These are phyloP conservation scores for Blyttiomyces sp. DNA, from an alignment of 371 early-diverging fungal species.

Conservation along the genomic window DNA sequence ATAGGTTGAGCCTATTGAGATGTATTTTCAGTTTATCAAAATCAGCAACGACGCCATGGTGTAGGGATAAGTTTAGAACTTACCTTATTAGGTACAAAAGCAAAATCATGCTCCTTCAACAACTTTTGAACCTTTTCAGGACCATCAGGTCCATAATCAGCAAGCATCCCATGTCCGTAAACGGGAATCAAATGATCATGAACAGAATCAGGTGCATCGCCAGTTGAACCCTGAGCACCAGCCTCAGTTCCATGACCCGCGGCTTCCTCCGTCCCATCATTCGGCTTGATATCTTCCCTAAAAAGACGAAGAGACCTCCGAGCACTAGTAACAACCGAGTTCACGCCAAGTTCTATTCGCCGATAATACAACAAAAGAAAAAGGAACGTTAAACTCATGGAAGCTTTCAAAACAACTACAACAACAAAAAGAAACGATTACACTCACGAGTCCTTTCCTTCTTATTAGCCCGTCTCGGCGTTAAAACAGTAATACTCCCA, in stretches of 20 bases:
- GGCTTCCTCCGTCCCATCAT: not conserved
- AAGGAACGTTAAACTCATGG: too few relatives aligned
- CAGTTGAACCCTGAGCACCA: too few relatives aligned
- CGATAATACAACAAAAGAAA: too few relatives aligned
- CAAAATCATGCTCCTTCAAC: conserved; percentile 14
- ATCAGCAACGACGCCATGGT: not conserved
- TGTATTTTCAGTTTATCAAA: too few relatives aligned
- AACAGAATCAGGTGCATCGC: too few relatives aligned
- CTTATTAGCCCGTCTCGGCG: conserved; percentile 18
- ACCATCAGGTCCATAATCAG: conserved; percentile 8
- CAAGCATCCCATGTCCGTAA: not conserved
- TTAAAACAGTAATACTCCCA: too few relatives aligned
- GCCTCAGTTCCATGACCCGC: not conserved
- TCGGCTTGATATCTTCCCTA: not conserved
- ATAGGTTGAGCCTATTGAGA: too few relatives aligned
- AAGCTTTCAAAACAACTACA: too few relatives aligned
- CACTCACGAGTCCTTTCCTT: too few relatives aligned
- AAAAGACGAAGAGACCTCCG: conserved; percentile 16
- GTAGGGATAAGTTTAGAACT: not conserved
- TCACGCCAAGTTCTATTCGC: conserved; percentile 25
- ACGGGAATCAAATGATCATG: too few relatives aligned
- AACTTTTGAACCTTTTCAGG: conserved; percentile 5
- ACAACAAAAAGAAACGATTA: too few relatives aligned
- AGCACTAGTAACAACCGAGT: conserved; percentile 27
- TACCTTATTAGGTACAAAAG: conserved; percentile 28